Conservation (phyloP, 2,329 filamentous ascomycete genomes). For the Apiospora arundinis region DNA sequence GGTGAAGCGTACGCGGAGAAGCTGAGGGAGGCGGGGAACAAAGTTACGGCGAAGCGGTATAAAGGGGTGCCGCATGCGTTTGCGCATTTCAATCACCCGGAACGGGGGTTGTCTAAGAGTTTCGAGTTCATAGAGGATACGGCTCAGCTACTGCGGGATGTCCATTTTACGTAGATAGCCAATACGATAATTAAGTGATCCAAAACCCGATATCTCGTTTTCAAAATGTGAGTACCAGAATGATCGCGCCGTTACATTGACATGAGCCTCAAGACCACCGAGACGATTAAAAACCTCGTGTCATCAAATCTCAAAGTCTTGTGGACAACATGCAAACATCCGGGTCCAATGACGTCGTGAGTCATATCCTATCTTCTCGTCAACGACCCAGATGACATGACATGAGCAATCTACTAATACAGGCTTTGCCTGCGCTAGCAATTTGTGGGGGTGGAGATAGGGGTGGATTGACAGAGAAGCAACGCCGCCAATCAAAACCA, state of each 20-base stretch:
- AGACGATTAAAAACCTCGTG: too few species aligned
- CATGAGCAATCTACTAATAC: too few species aligned
- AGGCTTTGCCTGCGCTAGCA: background rate
- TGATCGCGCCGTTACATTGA: too few species aligned
- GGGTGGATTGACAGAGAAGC: background rate
- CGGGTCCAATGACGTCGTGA: background rate
- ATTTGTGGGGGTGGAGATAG: background rate
- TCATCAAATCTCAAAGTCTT: too few species aligned
- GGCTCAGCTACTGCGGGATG: background rate
- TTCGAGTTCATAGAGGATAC: slow-evolving; percentile 39
- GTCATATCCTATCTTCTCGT: background rate
- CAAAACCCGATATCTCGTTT: background rate
- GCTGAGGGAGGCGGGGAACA: slow-evolving; percentile 33
- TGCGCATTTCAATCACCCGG: slow-evolving; percentile 38
- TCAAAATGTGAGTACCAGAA: background rate
- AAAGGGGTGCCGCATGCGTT: slow-evolving; percentile 40
- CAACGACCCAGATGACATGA: too few species aligned
- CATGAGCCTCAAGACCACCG: too few species aligned
- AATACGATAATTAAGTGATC: background rate
- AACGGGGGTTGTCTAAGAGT: slow-evolving; percentile 34
- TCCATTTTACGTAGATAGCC: background rate
- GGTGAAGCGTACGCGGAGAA: slow-evolving; percentile 37
- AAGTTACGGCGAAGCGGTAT: slow-evolving; percentile 37
- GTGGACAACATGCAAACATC: background rate
- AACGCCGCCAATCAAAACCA: background rate